phyloP scores from a whole-genome alignment of 495 filamentous ascomycete species.

The Trichoderma asperelloides region DNA sequence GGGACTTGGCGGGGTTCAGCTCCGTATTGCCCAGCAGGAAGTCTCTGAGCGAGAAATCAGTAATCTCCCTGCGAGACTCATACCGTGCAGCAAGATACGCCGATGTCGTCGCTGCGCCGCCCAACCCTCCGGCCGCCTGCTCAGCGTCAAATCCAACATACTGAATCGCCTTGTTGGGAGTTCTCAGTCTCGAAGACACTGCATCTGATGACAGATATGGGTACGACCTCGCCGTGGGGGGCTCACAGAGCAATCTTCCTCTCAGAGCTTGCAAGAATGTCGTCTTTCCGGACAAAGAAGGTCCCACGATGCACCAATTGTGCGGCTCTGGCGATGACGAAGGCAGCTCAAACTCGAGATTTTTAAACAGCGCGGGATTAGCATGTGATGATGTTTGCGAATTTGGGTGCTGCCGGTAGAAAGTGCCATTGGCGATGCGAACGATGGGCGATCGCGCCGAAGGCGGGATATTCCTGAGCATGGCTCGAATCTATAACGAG shows the following conservation, averaged over 20 bases:
- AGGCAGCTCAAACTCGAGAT: constrained; percentile 57
- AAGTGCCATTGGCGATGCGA: constrained; percentile 63
- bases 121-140: constrained; percentile 25
- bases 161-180: constrained; percentile 57
- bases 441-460: constrained; percentile 49
- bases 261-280: constrained; percentile 67
- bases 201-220: constrained; percentile 63
- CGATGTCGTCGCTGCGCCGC: constrained; percentile 40
- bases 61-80: constrained; percentile 76
- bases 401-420: constrained; percentile 69
- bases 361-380: constrained; percentile 59
- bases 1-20: constrained; percentile 47
- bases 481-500: constrained; percentile 12
- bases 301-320: constrained; percentile 69
- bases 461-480: constrained; percentile 20
- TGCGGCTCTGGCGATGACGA: constrained; percentile 37
- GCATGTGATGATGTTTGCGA: constrained; percentile 27
- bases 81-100: constrained; percentile 89
- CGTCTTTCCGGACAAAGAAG: constrained; percentile 62
- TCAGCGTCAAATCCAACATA: constrained; percentile 76
- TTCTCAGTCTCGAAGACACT: constrained; percentile 44
- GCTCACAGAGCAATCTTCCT: constrained; percentile 62
- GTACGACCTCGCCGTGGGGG: constrained; percentile 62
- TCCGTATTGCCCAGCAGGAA: constrained; percentile 71
- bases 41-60: constrained; percentile 73